A percentile compares a stretch with the other conserved stretches of the same genome.
Evolutionary conservation across 2,329 filamentous ascomycete genomes (phyloP).

Genomic region (Fusarium xyrophilum): DNA sequence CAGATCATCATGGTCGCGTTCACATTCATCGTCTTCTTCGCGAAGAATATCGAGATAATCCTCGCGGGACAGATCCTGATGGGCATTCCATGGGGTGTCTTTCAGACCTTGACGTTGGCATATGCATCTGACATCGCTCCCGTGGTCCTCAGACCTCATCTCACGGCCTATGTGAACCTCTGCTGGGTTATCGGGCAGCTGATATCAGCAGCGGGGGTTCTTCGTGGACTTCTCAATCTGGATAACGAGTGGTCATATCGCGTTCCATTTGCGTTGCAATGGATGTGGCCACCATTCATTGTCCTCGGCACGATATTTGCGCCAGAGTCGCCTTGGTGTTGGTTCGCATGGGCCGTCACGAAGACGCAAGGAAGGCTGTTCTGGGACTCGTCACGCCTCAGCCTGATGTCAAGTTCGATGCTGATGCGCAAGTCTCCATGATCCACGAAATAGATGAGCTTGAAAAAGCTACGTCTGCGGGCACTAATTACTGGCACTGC

Average conservation of each 20-base stretch:
- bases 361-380: conserved; percentile 28
- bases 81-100: conserved; percentile 62
- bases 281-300: conserved; percentile 56
- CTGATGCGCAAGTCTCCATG: conserved; percentile 33
- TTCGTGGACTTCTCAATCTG: conserved; percentile 50
- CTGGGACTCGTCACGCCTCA: conserved; percentile 39
- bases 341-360: conserved; percentile 41
- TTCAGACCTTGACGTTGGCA: conserved; percentile 62
- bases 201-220: conserved; percentile 51
- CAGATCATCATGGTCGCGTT: conserved; percentile 59
- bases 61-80: conserved; percentile 64
- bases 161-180: conserved; percentile 57
- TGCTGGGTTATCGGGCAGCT: conserved; percentile 60
- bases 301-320: conserved; percentile 52
- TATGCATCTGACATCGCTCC: conserved; percentile 74
- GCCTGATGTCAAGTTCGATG: conserved; percentile 29
- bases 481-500: conserved; percentile 55
- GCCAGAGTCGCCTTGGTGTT: conserved; percentile 60
- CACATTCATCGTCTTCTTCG: conserved; percentile 67
- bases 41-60: conserved; percentile 59
- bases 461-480: conserved; percentile 50
- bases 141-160: conserved; percentile 57
- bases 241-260: conserved; percentile 54
- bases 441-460: conserved; percentile 51
- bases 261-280: conserved; percentile 58